Conservation (phyloP, 306 rosid species). For the Lupinus albus region DNA sequence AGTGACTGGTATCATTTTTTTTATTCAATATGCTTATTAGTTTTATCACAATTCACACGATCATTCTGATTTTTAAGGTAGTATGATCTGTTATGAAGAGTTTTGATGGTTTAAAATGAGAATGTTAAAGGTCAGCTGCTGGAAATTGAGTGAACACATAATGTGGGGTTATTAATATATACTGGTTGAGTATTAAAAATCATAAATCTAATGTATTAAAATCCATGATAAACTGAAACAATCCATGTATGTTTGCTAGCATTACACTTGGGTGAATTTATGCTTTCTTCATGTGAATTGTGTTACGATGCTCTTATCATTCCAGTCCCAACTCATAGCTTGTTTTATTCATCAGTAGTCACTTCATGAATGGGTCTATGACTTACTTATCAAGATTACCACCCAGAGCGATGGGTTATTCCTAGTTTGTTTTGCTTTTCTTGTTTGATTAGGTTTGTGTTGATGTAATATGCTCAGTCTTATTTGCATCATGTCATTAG, state of each 20-base stretch:
- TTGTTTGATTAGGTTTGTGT: not conserved
- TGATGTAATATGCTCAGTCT: not conserved
- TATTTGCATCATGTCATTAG: conserved; percentile 1
- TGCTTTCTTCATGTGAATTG: not conserved
- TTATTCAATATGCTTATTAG: not conserved
- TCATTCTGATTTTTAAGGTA: not conserved
- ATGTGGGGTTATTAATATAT: not conserved
- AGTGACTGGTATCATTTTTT: conserved; percentile 13
- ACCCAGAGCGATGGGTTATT: not conserved
- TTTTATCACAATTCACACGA: not conserved
- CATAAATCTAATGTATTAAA: not conserved
- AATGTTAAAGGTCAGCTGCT: not conserved
- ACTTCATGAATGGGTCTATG: no score
- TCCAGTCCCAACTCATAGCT: not conserved
- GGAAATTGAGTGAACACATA: not conserved
- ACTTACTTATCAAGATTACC: no score
- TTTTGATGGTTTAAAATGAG: not conserved
- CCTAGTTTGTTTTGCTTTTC: not conserved
- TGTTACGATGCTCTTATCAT: not conserved
- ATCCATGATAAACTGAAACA: conserved; percentile 3
- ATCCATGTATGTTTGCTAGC: conserved; percentile 14
- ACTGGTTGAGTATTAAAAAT: not conserved
- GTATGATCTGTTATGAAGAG: not conserved
- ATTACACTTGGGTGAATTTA: not conserved
- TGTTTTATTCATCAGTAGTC: no score